These are phyloP conservation scores for Pythium monospermum DNA, from an alignment of 352 stramenopile species.

Conservation along the genomic window DNA sequence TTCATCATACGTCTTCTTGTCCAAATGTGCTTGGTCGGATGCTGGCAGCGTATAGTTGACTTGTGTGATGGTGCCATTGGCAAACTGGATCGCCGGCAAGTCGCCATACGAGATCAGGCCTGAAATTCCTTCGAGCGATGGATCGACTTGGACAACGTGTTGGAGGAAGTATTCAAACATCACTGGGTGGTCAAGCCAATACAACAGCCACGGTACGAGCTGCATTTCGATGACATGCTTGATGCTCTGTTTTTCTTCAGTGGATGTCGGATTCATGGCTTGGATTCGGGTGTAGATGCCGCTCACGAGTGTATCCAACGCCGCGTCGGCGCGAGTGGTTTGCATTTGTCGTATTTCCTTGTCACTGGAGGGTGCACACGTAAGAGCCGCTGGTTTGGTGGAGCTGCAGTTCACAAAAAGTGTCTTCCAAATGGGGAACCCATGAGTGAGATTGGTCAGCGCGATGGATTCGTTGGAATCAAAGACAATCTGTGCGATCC, in stretches of 20 bases:
- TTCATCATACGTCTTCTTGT: constrained; percentile 8
- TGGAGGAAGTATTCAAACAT: constrained; percentile 33
- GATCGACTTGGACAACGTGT: constrained; percentile 16
- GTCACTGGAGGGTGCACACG: not conserved
- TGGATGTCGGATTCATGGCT: not conserved
- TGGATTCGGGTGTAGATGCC: too few relatives aligned
- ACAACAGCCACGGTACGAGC: constrained; percentile 36
- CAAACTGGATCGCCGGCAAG: constrained; percentile 41
- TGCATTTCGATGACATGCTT: constrained; percentile 23
- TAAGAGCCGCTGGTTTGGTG: not conserved
- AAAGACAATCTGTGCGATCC: constrained; percentile 10
- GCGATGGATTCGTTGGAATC: constrained; percentile 24
- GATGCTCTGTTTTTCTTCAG: not conserved
- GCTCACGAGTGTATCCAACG: not conserved
- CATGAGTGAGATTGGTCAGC: constrained; percentile 27
- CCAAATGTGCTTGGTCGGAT: not conserved
- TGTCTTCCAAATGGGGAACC: constrained; percentile 36
- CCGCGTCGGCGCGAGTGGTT: not conserved
- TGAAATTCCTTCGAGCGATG: not conserved
- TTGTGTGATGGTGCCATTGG: constrained; percentile 30
- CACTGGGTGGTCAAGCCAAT: constrained; percentile 32
- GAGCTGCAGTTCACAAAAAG: constrained; percentile 34
- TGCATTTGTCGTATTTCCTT: not conserved
- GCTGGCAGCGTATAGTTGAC: constrained; percentile 23
- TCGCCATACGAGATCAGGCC: not conserved